Percentiles rank a stretch among this genome's conserved stretches.
Conservation (phyloP, 2,329 filamentous ascomycete species). For the Beauveria brongniartii region DNA sequence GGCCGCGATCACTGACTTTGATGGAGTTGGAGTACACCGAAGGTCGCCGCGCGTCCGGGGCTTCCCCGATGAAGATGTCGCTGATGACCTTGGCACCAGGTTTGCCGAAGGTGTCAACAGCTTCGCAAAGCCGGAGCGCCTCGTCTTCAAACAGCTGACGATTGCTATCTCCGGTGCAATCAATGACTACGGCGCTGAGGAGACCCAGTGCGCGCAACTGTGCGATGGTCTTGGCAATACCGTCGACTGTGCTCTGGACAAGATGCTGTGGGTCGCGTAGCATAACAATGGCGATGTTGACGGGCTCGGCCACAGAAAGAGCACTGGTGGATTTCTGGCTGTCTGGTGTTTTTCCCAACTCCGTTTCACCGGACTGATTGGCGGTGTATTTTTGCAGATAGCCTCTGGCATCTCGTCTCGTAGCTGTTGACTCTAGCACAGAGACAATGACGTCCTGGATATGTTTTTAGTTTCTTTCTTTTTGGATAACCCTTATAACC, state of each 20-base stretch:
- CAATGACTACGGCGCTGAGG: constrained; percentile 73
- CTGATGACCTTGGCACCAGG: constrained; percentile 58
- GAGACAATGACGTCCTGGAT: constrained; percentile 74
- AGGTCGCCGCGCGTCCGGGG: constrained; percentile 4
- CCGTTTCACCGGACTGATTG: constrained; percentile 21
- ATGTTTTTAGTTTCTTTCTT: background rate
- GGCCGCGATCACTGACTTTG: constrained; percentile 23
- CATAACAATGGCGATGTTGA: constrained; percentile 76
- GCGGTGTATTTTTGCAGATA: constrained; percentile 77
- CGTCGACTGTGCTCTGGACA: constrained; percentile 59
- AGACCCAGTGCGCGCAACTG: constrained; percentile 79
- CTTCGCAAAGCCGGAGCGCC: constrained; percentile 63
- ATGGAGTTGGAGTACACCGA: constrained; percentile 20
- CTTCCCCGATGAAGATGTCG: constrained; percentile 7
- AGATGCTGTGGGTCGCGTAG: constrained; percentile 66
- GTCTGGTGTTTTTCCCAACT: constrained; percentile 15
- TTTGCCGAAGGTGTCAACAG: constrained; percentile 61
- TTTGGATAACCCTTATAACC: background rate
- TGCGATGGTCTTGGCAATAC: constrained; percentile 73
- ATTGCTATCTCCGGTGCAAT: constrained; percentile 46
- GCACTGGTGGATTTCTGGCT: constrained; percentile 2
- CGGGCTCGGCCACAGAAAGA: constrained; percentile 20
- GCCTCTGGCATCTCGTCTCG: constrained; percentile 83
- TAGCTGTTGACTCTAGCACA: constrained; percentile 79
- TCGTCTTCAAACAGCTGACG: constrained; percentile 48